phyloP scores from a whole-genome alignment of 2,329 filamentous ascomycete species.

The Mycogone perniciosa region DNA sequence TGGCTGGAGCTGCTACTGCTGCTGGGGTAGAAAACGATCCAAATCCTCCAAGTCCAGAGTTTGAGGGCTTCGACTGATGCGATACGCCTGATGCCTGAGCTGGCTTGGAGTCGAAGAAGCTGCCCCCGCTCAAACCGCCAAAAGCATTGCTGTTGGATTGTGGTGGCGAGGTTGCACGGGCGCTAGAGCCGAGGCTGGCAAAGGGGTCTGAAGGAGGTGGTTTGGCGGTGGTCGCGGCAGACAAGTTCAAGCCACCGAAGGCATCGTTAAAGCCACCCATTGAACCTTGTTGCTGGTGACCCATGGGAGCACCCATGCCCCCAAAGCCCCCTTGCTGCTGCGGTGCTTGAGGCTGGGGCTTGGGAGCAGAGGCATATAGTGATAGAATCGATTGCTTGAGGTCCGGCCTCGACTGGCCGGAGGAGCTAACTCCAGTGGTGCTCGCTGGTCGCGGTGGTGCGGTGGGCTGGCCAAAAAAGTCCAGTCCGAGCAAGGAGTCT shows the following conservation, averaged over 20 bases:
- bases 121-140: slow-evolving; percentile 58
- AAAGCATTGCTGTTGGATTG: slow-evolving; percentile 38
- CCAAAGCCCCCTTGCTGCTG: slow-evolving; percentile 54
- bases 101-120: slow-evolving; percentile 77
- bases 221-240: slow-evolving; percentile 38
- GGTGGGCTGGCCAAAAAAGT: slow-evolving; percentile 76
- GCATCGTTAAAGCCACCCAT: slow-evolving; percentile 69
- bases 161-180: slow-evolving; percentile 27
- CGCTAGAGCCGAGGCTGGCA: slow-evolving; percentile 45
- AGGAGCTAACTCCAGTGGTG: slow-evolving; percentile 58
- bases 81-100: slow-evolving; percentile 40
- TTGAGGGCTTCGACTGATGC: slow-evolving; percentile 47
- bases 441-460: slow-evolving; percentile 77
- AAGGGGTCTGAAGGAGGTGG: slow-evolving; percentile 47
- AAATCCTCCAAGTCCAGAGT: slow-evolving; percentile 61
- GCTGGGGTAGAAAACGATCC: slow-evolving; percentile 50
- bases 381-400: slow-evolving; percentile 97
- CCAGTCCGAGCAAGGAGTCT: slow-evolving; percentile 85
- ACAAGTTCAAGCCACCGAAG: slow-evolving; percentile 47
- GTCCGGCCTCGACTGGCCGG: slow-evolving; percentile 74
- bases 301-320: slow-evolving; percentile 54
- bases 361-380: slow-evolving; percentile 78
- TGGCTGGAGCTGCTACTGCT: slow-evolving; percentile 30
- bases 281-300: slow-evolving; percentile 44
- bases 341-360: slow-evolving; percentile 57